Evolutionary conservation across 805 yeast species (phyloP), one percentile per base, ranked within the genome.

Genomic region (Candida alai): DNA sequence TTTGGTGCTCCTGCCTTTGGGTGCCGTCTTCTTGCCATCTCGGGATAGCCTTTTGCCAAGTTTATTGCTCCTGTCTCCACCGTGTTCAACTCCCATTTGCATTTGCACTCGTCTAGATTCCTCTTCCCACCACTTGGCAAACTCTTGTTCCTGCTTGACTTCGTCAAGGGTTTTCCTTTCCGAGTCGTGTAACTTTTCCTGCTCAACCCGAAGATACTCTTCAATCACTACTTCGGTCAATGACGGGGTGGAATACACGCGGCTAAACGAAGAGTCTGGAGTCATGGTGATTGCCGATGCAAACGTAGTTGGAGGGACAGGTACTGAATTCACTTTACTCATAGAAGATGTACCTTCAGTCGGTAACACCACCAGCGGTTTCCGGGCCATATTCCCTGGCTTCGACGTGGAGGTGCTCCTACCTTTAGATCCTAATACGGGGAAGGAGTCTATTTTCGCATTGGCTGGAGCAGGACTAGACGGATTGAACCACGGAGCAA

Each of bases 121-220:
- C 43, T 75, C 78, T 23, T 75, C 82, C 89, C 95, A 88, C 96
- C 96, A 88, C 40, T 63, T 71, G 19, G 80, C 88, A 62, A 88
- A 88, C 50, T 80, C 87, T 49, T 84, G 85, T 43, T 88, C 96
- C 44, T 80, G 80, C 50, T 80, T 81, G 29, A 83, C 73, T 38
- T 88, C 95, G 29, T 74, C 78, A 27, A 84, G 55, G 1, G 84
- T 67, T 35, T 66, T 66, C 9, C 56, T 43, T 19, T 56, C 56
- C 2, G 42, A 41, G 31, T 61, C 59, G 37, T 48, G 50, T 19
- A 45, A 47, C 32, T 55, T 57, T 1, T 45, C 42, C 13, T 51
- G 58, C 42, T 62, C 63, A 3, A 58, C 46, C 40, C 53, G 60
- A 22, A 67, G 54, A 14, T 74, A 64, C 35, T 74, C 78, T 32